Evolutionary conservation across 345 rosid species (phyloP), one percentile per base, ranked within the genome.

Genomic region (Salix viminalis): DNA sequence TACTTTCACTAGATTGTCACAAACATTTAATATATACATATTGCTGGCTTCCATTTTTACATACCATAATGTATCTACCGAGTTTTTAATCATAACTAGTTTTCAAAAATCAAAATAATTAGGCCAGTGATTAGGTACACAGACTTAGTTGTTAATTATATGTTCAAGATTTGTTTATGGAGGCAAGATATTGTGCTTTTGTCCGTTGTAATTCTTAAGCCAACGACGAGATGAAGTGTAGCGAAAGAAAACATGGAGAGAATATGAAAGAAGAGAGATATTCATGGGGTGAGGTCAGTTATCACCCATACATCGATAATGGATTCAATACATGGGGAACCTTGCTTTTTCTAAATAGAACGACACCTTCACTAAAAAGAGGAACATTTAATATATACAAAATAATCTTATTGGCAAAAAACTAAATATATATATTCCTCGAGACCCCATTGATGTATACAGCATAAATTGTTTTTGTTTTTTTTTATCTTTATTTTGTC

Each of bases 261-360:
- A 79, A 76, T 54, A 77, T 1, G n/a, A 74, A 46, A 70, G 76
- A 74, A 80, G 73, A 74, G 73, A 65, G 88, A 81, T 77, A 50
- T 6, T 15, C 21, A 16, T 79, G n/a, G 24, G 71, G 79, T 80
- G 88, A 87, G 83, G 77, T 88, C 91, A 87, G 65, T 82, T 39
- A 50, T 44, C 87, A 84, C 76, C 76, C 60, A 21, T 46, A 68
- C 58, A 56, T 28, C 0, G 32, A 32, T 6, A 67, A 76, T 84
- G 83, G 58, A 44, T 66, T 70, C 15, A 41, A 66, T 26, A 74
- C 65, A 44, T 52, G 75, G 50, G 84, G 75, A 46, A 71, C 83
- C 72, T 72, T 77, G 61, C 75, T 77, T 79, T 77, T 71, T 69
- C 83, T 37, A 73, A 39, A 62, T 82, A 44, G 68, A 37, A 2